Evolutionary conservation across 164 flowering plant genomes (phyloP).

Genomic region (Pachysandra terminalis): DNA sequence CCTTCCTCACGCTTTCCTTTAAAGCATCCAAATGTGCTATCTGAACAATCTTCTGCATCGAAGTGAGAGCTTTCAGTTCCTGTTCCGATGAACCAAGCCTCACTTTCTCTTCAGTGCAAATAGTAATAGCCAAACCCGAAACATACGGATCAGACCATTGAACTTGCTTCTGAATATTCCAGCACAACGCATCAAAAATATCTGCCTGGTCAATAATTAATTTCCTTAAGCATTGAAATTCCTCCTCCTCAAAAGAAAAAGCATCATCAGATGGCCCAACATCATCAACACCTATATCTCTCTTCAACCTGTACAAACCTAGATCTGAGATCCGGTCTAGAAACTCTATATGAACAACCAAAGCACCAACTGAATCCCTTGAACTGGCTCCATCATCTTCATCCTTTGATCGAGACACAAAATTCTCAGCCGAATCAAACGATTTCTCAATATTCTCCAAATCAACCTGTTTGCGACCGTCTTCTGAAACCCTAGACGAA

Average conservation of each 20-base stretch:
- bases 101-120: conserved; percentile 25
- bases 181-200: conserved; percentile 67
- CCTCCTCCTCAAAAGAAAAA: conserved; percentile 42
- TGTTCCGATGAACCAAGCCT: conserved; percentile 18
- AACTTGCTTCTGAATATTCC: conserved; percentile 61
- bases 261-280: neutral
- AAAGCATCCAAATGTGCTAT: conserved; percentile 68
- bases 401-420: conserved; percentile 27
- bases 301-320: conserved; percentile 53
- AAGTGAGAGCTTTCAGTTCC: conserved; percentile 36
- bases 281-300: conserved; percentile 21
- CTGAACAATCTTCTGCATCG: conserved; percentile 63
- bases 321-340: conserved; percentile 44
- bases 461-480: conserved; percentile 19
- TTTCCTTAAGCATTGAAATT: conserved; percentile 46
- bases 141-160: conserved; percentile 36
- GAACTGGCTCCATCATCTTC: conserved; percentile 24
- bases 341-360: conserved; percentile 31
- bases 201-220: conserved; percentile 54
- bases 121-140: conserved; percentile 50
- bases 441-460: conserved; percentile 27
- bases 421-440: conserved; percentile 15
- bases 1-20: conserved; percentile 38
- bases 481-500: conserved; percentile 39
- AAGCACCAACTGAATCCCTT: conserved; percentile 24